phyloP scores from a whole-genome alignment of 805 yeast genomes.

The Martiniozyma abietophila region DNA sequence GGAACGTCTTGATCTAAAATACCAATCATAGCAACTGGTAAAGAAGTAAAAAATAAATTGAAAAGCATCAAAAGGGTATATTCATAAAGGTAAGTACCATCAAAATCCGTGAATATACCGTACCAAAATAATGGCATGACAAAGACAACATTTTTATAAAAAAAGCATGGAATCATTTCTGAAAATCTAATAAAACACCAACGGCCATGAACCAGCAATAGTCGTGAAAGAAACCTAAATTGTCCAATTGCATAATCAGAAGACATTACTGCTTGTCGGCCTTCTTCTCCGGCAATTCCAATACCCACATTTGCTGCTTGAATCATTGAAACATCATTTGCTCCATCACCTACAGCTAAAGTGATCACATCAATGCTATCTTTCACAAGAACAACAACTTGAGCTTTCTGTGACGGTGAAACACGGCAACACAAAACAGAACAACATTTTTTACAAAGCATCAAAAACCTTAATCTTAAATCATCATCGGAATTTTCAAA shows the following conservation, averaged over 20 bases:
- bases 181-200: constrained; percentile 72
- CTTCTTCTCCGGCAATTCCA: constrained; percentile 84
- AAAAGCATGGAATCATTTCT: constrained; percentile 72
- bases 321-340: constrained; percentile 83
- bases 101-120: constrained; percentile 58
- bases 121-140: constrained; percentile 72
- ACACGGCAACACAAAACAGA: constrained; percentile 80
- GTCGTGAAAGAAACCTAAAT: constrained; percentile 55
- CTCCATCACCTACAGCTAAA: constrained; percentile 78
- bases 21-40: constrained; percentile 68
- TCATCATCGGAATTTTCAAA: constrained; percentile 7
- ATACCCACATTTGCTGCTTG: constrained; percentile 81
- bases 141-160: constrained; percentile 68
- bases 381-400: constrained; percentile 60
- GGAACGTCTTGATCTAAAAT: constrained; percentile 69
- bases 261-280: constrained; percentile 81
- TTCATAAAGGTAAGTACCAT: constrained; percentile 69
- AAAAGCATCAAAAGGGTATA: constrained; percentile 71
- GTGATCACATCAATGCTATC: constrained; percentile 62
- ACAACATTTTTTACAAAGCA: constrained; percentile 66
- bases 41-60: constrained; percentile 72
- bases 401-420: constrained; percentile 77
- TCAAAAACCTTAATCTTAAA: constrained; percentile 47
- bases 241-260: constrained; percentile 80
- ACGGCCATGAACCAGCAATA: constrained; percentile 71